Base-by-base conservation (phyloP, 2,329 filamentous ascomycete species). In the Fusarium dimerum region DNA sequence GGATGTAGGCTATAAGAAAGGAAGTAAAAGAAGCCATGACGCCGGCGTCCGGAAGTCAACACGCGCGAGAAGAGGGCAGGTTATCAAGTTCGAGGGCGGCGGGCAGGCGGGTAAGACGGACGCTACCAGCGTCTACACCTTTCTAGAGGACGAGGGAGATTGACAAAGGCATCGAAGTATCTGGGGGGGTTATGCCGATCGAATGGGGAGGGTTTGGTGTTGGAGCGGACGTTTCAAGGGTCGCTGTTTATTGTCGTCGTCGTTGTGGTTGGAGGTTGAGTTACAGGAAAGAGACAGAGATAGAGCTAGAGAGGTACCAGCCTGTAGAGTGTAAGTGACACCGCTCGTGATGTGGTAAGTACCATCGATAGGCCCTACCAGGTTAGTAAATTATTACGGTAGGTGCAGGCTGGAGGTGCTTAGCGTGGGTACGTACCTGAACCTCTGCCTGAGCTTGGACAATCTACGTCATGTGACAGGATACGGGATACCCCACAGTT, bases 1-100 rank as follows among this genome's bases (percentile, higher is more conserved):
- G 74, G 60, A 96, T 70, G 78, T 96, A 97, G 70, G 88, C 81
- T 67, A 88, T 71, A 60, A 95, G 77, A 67, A 93, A 85, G 63
- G 69, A 69, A 32, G 75, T 75, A 74, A 79, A 82, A 64, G 72
- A 68, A 56, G 73, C 75, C 81, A 84, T 83, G 60, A 66, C 67
- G 67, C 51, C 32, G 48, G 41, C 40, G 47, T 66, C 53, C 29
- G 52, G 56, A 7, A 57, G 57, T 54, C 45, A 54, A 51, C 50
- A 60, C 54, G 54, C 52, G 54, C 55, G 48, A 26, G 4, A 51
- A 54, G 51, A 38, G 51, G 48, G 40, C 39, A 55, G 41, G 40
- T 26, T 26, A 26, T 26, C 20, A 50, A 50, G 57, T 54, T 55
- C 49, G 51, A 45, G 48, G 51, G 34, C 48, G 46, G 48, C 45